Conservation (phyloP, 805 yeast species). For the Yarrowia sp. region DNA sequence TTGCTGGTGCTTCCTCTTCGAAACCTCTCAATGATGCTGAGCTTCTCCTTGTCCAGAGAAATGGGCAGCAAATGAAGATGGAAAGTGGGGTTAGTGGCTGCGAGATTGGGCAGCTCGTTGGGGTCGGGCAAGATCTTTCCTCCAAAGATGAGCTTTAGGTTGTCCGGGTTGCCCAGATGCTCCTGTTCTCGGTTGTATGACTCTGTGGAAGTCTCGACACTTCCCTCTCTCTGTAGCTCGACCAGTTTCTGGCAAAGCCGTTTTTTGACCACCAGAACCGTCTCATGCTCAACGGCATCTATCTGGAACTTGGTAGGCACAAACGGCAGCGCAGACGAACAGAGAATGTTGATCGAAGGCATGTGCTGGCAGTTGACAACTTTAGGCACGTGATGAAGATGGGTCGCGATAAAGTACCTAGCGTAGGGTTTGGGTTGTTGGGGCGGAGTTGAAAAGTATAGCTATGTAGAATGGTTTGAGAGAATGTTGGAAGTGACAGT, state of each 20-base stretch:
- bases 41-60: background rate
- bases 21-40: background rate
- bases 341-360: slow-evolving; percentile 21
- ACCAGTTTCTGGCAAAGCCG: slow-evolving; percentile 9
- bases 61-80: slow-evolving; percentile 10
- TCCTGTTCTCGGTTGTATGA: slow-evolving; percentile 14
- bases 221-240: background rate
- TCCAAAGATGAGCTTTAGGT: slow-evolving; percentile 16
- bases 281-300: background rate
- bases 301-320: slow-evolving; percentile 21
- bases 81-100: slow-evolving; percentile 11
- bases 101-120: background rate
- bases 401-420: background rate
- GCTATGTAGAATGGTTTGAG: too few relatives aligned
- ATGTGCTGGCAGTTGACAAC: slow-evolving; percentile 21
- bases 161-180: background rate
- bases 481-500: too few relatives aligned
- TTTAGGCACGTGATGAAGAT: slow-evolving; percentile 3
- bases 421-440: background rate
- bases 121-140: slow-evolving; percentile 8
- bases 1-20: background rate
- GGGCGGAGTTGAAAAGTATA: too few relatives aligned
- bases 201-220: slow-evolving; percentile 13
- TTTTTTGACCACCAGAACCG: slow-evolving; percentile 8
- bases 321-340: slow-evolving; percentile 21